Evolutionary conservation across 352 stramenopile species (phyloP).

Genomic region (Pythium brassicae): DNA sequence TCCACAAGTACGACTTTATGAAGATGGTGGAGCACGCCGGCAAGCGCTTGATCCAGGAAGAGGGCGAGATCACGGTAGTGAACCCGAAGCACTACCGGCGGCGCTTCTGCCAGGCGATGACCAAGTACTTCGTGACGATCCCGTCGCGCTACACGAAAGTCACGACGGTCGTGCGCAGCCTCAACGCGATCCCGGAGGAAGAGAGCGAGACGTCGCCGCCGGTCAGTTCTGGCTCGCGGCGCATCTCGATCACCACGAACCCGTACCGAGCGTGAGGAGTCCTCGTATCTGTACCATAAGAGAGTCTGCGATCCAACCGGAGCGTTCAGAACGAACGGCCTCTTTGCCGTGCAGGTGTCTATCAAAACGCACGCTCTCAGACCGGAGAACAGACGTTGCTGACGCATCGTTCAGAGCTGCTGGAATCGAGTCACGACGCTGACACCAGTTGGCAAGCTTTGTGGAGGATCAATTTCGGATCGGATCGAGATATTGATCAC

Average conservation of each 20-base stretch:
- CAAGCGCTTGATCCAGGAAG: constrained; percentile 86
- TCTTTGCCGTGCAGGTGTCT: not conserved
- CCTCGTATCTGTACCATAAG: constrained; percentile 1
- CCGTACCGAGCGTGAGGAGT: constrained; percentile 2
- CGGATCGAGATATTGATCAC: no score
- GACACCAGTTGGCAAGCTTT: no score
- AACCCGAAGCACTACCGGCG: constrained; percentile 86
- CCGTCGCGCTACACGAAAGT: constrained; percentile 85
- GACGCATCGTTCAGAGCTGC: no score
- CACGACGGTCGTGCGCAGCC: constrained; percentile 50
- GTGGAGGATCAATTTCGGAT: no score
- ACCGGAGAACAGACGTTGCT: no score
- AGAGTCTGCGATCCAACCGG: not conserved
- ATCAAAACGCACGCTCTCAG: no score
- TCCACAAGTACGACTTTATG: constrained; percentile 89
- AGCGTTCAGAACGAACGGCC: not conserved
- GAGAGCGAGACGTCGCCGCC: constrained; percentile 14
- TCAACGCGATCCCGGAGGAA: constrained; percentile 22
- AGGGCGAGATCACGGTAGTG: constrained; percentile 85
- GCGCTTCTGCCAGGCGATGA: constrained; percentile 83
- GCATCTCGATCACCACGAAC: constrained; percentile 13
- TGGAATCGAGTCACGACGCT: no score
- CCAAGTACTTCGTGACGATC: constrained; percentile 88
- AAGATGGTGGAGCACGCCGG: constrained; percentile 88
- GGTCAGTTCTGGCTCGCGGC: constrained; percentile 9